Base-by-base conservation (phyloP, 805 yeast genomes). In the Suhomyces kilbournensis region DNA sequence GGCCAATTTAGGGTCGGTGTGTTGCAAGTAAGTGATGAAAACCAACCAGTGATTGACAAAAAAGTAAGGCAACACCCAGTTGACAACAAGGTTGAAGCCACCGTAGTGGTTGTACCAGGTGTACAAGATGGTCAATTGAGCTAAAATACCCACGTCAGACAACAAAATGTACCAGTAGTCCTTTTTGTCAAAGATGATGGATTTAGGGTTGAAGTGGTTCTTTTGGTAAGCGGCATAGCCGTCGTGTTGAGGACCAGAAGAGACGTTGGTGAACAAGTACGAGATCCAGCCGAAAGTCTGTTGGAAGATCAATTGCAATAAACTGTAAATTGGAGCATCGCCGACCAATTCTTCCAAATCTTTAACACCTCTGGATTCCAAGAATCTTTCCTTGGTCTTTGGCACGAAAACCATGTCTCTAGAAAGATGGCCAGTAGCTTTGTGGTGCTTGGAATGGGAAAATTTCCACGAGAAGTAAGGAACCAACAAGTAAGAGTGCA, bases 21-120 rank as follows among this genome's bases (percentile, higher is more conserved):
- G 87, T 69, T 82, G 87, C 59, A 82, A 74, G 68, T 74, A 82
- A 17, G 87, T 82, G 56, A 82, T 80, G 60, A 82, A 79, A 38
- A 82, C 86, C 62, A 82, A 74, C 87, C 87, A 82, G 64, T 82
- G 85, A 72, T 82, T 82, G 48, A 81, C 84, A 75, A 78, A 78
- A 46, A 76, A 59, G 77, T 80, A 82, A 53, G 87, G 87, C 47
- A 81, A 60, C 53, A 81, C 76, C 84, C 84, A 82, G 67, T 79
- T 72, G 56, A 81, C 74, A 53, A 75, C 54, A 71, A 81, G 71
- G 63, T 77, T 77, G 74, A 79, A 80, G 34, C 64, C 59, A 28
- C 85, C 84, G 58, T 70, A 77, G 44, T 63, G 59, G 60, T 71
- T 66, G 65, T 74, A 71, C 85, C 85, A 81, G 57, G 74, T 68